Conservation (phyloP, 208 protist genomes). For the Hexamita inflata region DNA sequence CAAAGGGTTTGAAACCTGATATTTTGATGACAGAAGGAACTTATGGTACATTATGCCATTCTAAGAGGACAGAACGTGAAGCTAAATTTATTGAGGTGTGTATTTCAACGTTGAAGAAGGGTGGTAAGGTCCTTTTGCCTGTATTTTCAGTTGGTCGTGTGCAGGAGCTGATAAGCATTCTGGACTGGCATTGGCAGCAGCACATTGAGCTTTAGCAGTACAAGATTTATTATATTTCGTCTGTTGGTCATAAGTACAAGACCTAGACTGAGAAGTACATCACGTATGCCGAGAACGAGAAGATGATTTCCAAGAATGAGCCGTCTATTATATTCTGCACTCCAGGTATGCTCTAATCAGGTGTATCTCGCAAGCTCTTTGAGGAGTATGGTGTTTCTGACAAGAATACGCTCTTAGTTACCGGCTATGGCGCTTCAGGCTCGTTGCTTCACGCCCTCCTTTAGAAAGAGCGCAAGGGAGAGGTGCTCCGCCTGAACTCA, state of each 20-base stretch:
- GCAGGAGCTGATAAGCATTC: conserved; percentile 38
- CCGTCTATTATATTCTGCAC: conserved; percentile 23
- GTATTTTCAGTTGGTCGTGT: conserved; percentile 44
- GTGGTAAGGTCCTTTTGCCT: conserved; percentile 35
- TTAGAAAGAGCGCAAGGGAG: not conserved
- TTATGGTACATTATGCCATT: conserved; percentile 9
- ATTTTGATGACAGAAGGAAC: conserved; percentile 13
- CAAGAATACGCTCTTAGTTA: conserved; percentile 5
- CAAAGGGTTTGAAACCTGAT: not conserved
- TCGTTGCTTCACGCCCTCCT: not conserved
- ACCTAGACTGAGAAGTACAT: not conserved
- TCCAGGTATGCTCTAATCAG: conserved; percentile 19
- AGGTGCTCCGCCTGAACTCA: too few relatives aligned
- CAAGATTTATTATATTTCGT: conserved; percentile 16
- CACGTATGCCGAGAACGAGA: not conserved
- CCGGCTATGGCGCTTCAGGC: not conserved
- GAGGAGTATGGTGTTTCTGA: not conserved
- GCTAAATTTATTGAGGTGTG: conserved; percentile 33
- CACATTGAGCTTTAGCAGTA: conserved; percentile 23
- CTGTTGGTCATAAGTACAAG: conserved; percentile 6
- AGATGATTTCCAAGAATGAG: not conserved
- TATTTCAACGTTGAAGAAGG: conserved; percentile 28
- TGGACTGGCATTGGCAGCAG: conserved; percentile 39
- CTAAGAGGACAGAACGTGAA: conserved; percentile 1
- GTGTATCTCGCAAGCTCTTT: not conserved